Percentiles rank a stretch among this genome's conserved stretches.
phyloP scores from a whole-genome alignment of 495 filamentous ascomycete genomes.

The Tuber calosporum region DNA sequence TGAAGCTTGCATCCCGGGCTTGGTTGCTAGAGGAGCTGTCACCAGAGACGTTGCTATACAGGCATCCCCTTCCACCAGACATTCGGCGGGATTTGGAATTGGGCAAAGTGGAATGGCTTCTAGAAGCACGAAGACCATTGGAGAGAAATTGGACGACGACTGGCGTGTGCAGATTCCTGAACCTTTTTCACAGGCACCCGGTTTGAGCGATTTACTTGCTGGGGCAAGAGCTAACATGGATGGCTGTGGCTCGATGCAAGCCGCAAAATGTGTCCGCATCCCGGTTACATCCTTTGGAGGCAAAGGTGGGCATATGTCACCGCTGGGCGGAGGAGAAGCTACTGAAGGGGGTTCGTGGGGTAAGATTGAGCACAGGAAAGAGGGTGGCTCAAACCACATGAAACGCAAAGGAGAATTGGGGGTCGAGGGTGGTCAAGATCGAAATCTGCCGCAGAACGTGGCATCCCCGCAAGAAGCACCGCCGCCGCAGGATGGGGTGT shows the following conservation, averaged over 20 bases:
- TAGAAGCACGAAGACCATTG: neutral
- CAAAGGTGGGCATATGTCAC: neutral
- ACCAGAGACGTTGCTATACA: neutral
- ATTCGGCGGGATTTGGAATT: neutral
- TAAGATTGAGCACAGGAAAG: neutral
- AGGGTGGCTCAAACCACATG: neutral
- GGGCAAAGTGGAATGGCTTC: neutral
- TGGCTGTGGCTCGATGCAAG: neutral
- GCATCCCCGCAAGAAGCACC: neutral
- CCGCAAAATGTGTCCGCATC: neutral
- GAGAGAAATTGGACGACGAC: neutral
- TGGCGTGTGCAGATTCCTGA: neutral
- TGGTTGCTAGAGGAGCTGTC: neutral
- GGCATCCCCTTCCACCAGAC: neutral
- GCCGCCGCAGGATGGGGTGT: neutral
- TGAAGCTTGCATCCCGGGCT: neutral
- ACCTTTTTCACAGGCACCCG: neutral
- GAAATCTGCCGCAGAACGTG: neutral
- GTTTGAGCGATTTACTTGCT: neutral
- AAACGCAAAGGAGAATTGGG: neutral
- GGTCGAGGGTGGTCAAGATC: neutral
- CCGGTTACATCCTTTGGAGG: neutral
- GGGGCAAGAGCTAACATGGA: neutral
- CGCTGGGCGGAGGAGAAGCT: neutral
- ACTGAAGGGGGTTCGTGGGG: neutral